Conservation (phyloP, 73 alveolate genomes). For the Paramecium sonneborni region DNA sequence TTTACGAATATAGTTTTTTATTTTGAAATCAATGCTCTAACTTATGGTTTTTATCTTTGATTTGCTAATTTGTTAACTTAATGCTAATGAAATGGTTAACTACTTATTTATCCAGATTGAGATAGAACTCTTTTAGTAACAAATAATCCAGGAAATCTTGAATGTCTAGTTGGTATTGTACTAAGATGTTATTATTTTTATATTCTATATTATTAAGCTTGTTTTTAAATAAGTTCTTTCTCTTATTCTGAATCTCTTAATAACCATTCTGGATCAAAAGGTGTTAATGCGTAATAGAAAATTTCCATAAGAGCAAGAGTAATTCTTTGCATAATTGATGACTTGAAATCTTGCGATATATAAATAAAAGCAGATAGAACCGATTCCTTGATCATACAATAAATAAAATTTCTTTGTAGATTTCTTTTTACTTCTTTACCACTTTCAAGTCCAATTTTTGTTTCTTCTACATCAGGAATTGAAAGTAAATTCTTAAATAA, state of each 20-base stretch:
- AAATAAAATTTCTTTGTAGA: slow-evolving; percentile 62
- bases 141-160: slow-evolving; percentile 64
- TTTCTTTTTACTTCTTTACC: slow-evolving; percentile 49
- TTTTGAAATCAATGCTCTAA: slow-evolving; percentile 50
- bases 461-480: slow-evolving; percentile 71
- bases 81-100: slow-evolving; percentile 21
- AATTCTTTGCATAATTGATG: slow-evolving; percentile 69
- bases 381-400: slow-evolving; percentile 57
- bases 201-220: slow-evolving; percentile 5
- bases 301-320: slow-evolving; percentile 74
- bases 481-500: slow-evolving; percentile 74
- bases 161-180: slow-evolving; percentile 57
- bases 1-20: slow-evolving; percentile 21
- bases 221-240: not conserved
- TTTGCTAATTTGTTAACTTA: slow-evolving; percentile 35
- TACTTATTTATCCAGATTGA: slow-evolving; percentile 18
- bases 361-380: slow-evolving; percentile 78
- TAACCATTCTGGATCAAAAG: slow-evolving; percentile 74
- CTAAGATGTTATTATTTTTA: slow-evolving; percentile 10
- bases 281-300: slow-evolving; percentile 72
- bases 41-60: not conserved
- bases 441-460: slow-evolving; percentile 31
- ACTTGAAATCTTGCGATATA: slow-evolving; percentile 76
- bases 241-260: slow-evolving; percentile 40
- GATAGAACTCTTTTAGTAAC: not conserved